Base-by-base conservation (phyloP, 768 basidiomycete genomes). In the Mycena indigotica region DNA sequence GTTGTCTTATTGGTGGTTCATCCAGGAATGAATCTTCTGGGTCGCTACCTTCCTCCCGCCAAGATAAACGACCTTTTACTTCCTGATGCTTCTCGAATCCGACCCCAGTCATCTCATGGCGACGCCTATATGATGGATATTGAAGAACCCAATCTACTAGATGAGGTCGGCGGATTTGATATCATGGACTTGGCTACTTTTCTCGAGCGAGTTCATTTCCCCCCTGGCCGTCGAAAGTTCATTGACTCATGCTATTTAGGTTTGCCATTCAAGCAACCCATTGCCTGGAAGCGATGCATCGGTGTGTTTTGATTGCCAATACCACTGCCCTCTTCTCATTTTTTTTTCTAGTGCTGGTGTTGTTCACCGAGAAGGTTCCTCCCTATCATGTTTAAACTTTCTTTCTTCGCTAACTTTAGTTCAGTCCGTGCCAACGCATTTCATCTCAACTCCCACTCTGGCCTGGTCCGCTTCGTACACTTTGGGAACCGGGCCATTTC, bases 141-240 rank as follows among this genome's bases (percentile, higher is more conserved):
- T 15, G 79, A 81, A 54, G 82, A 82, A 51, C 67, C 72, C 2
- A 76, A 78, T 49, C 56, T 75, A 44, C 67, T 74, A 46, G 85
- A 84, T 53, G 84, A 82, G 53, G 75, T 82, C 70, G 85, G 83
- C 61, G 78, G 76, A 6, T 83, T 83, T 50, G 86, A 87, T 65
- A 81, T 88, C 50, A 89, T 91, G 85, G 89, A 91, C 68, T 73
- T 91, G 17, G 87, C 87, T 15, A 83, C 86, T 0, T 91, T 89
- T 70, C 75, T 91, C 2, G 88, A 91, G 87, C 88, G 63, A 56
- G 83, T 61, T 15, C 23, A 35, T 52, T 26, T 12, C 32, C 44
- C n/a, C 38, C 24, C 1, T 38, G 19, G 19, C 35, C 29, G 13
- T 40, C 16, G 41, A 26, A 29, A 19, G 25, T 48, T n/a, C 21